Base-by-base conservation (phyloP, 768 basidiomycete species). In the Suillus brevipes region DNA sequence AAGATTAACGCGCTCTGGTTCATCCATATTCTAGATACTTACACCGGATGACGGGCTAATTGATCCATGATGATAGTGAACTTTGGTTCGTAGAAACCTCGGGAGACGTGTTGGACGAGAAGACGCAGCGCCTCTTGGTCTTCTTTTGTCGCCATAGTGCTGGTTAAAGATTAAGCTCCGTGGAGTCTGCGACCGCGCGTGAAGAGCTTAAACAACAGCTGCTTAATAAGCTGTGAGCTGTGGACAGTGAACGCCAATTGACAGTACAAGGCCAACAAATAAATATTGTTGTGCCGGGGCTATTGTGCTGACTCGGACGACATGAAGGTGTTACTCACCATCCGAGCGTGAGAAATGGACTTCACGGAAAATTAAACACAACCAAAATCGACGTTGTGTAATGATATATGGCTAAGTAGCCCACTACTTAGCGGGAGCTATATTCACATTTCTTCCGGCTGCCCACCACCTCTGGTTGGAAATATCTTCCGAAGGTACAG, bases 1-100 rank as follows among this genome's bases (percentile, higher is more conserved):
- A 55, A 43, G 69, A 64, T 42, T 59, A 69, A 69, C 70, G 60
- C 63, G 69, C 69, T 64, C 64, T 68, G 69, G 64, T 65, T 68
- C 70, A 55, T 72, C 64, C 72, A 74, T 69, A 72, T 60, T 67
- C 68, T 65, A 66, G 69, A 76, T 82, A 92, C 97, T 91, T 86
- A 99, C 96, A 95, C 94, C 69, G 92, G 89, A 78, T 95, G 89
- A 68, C 91, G 88, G 65, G 94, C 88, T 75, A 99, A 87, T 79
- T 97, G 92, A 80, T 98, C 97, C 83, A 98, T 80, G 67, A 98
- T 88, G 66, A 99, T 91, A 70, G 90, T 92, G 77, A 84, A 95
- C 72, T 92, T 92, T 53, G 93, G 83, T 76, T 98, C 97, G 79
- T 98, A 99, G 79, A 99, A 99, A 40, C 91, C 89, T 71, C 97